phyloP scores from a whole-genome alignment of 2,329 filamentous ascomycete species.

The Ophiocordyceps sinensis region DNA sequence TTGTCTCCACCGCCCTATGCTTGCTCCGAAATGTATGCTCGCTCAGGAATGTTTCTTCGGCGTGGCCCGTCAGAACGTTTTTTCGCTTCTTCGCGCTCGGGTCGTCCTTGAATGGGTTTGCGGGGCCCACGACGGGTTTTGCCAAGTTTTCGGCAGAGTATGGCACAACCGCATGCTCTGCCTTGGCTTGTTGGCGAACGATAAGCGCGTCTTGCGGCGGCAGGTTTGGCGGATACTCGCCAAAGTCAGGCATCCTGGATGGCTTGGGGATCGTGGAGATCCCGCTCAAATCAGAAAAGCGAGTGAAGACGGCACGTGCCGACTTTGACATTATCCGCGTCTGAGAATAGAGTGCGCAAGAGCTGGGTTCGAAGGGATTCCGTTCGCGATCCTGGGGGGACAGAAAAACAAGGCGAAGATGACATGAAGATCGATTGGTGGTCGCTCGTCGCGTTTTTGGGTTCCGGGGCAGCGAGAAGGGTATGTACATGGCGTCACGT shows the following conservation, averaged over 20 bases:
- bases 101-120: slow-evolving; percentile 60
- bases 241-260: slow-evolving; percentile 42
- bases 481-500: too few relatives aligned
- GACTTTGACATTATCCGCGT: too few relatives aligned
- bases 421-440: too few relatives aligned
- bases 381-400: too few relatives aligned
- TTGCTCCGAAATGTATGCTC: slow-evolving; percentile 82
- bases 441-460: too few relatives aligned
- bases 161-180: slow-evolving; percentile 45
- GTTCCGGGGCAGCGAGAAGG: too few relatives aligned
- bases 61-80: slow-evolving; percentile 71
- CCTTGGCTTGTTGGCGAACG: slow-evolving; percentile 33
- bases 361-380: too few relatives aligned
- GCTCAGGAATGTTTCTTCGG: slow-evolving; percentile 77
- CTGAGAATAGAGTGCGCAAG: too few relatives aligned
- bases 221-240: slow-evolving; percentile 52
- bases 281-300: too few relatives aligned
- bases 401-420: too few relatives aligned
- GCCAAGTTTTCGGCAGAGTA: slow-evolving; percentile 62
- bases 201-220: slow-evolving; percentile 49
- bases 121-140: slow-evolving; percentile 50
- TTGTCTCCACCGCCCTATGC: slow-evolving; percentile 68
- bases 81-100: slow-evolving; percentile 54
- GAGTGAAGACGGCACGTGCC: too few relatives aligned
- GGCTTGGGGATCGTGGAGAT: too few relatives aligned